Evolutionary conservation across 768 basidiomycete species (phyloP), one percentile per base, ranked within the genome.

Genomic region (Lactarius pseudohatsudake): DNA sequence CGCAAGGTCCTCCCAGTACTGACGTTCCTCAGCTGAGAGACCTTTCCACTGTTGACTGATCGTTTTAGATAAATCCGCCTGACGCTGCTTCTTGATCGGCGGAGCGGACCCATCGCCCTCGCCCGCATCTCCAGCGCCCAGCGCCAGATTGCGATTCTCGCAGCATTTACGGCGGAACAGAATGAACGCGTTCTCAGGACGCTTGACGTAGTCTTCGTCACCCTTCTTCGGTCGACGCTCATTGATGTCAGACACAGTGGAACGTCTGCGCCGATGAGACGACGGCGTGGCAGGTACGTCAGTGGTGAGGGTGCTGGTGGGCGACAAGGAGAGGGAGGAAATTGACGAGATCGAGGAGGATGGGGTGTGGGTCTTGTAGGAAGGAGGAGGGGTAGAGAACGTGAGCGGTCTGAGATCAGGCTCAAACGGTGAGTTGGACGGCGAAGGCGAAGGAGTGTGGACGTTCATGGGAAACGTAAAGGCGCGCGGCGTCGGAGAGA

Each of bases 151-250:
- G 40, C 86, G 84, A 59, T 89, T 87, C 76, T 89, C 86, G 76
- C 87, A 90, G 77, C 87, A 90, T 72, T 88, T 86, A 71, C 89
- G 84, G 62, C 90, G 85, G 83, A 92, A 92, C 63, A 92, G 82
- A 75, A 92, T 92, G 80, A 92, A 92, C 9, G 90, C 90, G 72
- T 92, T 91, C 78, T 90, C 88, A 2, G 90, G 90, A 53, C 90
- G 86, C 76, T 91, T 91, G 79, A 92, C 86, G 73, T 92, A 92
- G 76, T 90, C 89, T 58, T 89, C 88, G 76, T 91, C 90, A 71
- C 90, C 90, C 79, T 87, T 81, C 75, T 79, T 81, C 10, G 87
- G 77, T 47, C 76, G 72, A 18, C 76, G 76, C 70, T 77, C 76
- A 64, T 47, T 75, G 75, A 74, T 71, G 56, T 77, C 77, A 70